Evolutionary conservation across 2,329 filamentous ascomycete species (phyloP).

Genomic region (Alternaria postmessia): DNA sequence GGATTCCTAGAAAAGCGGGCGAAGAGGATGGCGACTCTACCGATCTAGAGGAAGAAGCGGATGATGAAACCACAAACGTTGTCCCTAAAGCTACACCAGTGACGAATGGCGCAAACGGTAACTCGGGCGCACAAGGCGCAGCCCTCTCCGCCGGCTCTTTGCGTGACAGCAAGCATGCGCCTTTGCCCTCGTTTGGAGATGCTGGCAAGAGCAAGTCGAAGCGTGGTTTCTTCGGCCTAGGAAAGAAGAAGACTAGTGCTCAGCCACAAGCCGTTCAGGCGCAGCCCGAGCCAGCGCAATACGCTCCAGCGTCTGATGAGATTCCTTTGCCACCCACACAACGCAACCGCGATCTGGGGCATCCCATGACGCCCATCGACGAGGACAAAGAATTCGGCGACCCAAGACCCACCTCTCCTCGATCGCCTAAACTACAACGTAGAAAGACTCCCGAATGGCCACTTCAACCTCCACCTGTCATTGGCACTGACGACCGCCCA

Average conservation of each 20-base stretch:
- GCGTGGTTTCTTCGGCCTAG: conserved; percentile 60
- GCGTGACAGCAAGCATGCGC: conserved; percentile 49
- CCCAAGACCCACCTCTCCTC: conserved; percentile 20
- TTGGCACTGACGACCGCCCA: conserved; percentile 36
- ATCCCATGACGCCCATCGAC: conserved; percentile 46
- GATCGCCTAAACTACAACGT: conserved; percentile 59
- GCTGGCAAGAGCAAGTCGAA: conserved; percentile 51
- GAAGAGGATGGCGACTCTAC: conserved; percentile 66
- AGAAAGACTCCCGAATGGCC: conserved; percentile 60
- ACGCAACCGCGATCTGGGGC: conserved; percentile 32
- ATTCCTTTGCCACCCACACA: conserved; percentile 42
- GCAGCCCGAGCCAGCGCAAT: conserved; percentile 41
- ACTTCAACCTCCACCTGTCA: conserved; percentile 51
- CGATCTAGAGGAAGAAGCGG: conserved; percentile 57
- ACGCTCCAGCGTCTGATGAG: conserved; percentile 38
- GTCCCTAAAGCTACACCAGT: conserved; percentile 28
- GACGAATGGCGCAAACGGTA: conserved; percentile 25
- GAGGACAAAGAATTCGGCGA: conserved; percentile 43
- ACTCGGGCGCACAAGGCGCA: conserved; percentile 34
- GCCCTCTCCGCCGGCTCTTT: conserved; percentile 51
- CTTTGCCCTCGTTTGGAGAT: conserved; percentile 33
- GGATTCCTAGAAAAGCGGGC: conserved; percentile 65
- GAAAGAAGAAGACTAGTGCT: conserved; percentile 64
- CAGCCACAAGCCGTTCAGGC: conserved; percentile 41
- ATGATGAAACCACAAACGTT: conserved; percentile 29